These are phyloP conservation scores for Suillus discolor DNA, from an alignment of 768 basidiomycete species.

Conservation along the genomic window DNA sequence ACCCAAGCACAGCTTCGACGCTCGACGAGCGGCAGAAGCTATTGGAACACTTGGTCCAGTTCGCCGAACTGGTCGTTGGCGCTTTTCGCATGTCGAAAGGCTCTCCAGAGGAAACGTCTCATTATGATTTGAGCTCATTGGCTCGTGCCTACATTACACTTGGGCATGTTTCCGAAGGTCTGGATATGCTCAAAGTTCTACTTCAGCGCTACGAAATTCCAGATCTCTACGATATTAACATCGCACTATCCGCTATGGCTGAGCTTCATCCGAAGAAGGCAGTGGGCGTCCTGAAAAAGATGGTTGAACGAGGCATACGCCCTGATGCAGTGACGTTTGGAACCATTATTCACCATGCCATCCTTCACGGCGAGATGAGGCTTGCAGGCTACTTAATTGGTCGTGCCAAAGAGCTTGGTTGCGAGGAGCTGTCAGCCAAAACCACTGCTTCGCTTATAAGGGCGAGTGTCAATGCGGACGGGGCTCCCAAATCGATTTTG, in stretches of 20 bases:
- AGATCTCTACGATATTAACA: conserved; percentile 66
- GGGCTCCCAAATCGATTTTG: conserved; percentile 26
- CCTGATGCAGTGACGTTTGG: conserved; percentile 61
- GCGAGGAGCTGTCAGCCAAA: conserved; percentile 45
- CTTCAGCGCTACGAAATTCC: conserved; percentile 53
- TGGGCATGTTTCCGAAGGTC: conserved; percentile 48
- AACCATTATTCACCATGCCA: conserved; percentile 63
- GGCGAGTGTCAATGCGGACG: conserved; percentile 35
- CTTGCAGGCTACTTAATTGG: conserved; percentile 47
- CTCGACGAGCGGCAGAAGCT: conserved; percentile 1
- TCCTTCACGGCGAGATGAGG: conserved; percentile 43
- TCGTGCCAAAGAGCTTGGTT: conserved; percentile 39
- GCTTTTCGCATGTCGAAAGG: conserved; percentile 45
- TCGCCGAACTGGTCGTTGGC: conserved; percentile 47
- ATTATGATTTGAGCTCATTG: conserved; percentile 57
- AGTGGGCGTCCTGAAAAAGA: conserved; percentile 48
- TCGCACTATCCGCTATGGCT: conserved; percentile 58
- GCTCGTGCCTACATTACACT: conserved; percentile 65
- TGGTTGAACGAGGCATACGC: conserved; percentile 47
- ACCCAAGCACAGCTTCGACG: conserved; percentile 25
- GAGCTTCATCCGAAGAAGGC: conserved; percentile 50
- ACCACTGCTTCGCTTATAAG: conserved; percentile 52
- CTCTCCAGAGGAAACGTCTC: conserved; percentile 50
- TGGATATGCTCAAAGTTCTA: conserved; percentile 48
- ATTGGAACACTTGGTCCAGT: conserved; percentile 28